phyloP scores from a whole-genome alignment of 1,139 yeast genomes.

The Pichia sp. region DNA sequence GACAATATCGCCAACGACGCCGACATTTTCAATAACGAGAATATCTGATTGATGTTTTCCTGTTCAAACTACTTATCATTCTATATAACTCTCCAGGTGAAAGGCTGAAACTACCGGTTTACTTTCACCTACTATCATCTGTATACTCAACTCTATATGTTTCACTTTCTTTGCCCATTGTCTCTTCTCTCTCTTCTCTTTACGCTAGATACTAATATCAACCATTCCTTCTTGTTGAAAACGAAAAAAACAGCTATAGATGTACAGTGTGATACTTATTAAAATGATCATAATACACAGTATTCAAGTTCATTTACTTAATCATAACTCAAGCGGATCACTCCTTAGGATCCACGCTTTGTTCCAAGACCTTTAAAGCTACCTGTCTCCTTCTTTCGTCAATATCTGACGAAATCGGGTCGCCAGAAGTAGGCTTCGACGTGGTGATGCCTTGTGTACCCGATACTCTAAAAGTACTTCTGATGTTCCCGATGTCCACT shows the following conservation, averaged over 20 bases:
- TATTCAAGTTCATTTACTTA: neutral
- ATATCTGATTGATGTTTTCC: neutral
- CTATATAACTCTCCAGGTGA: neutral
- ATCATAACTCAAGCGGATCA: neutral
- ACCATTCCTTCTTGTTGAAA: neutral
- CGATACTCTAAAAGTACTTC: constrained; percentile 56
- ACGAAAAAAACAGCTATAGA: neutral
- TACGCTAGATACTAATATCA: neutral
- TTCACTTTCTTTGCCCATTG: neutral
- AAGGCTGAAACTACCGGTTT: neutral
- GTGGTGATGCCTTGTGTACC: constrained; percentile 22
- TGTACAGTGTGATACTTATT: neutral
- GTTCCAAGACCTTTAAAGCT: constrained; percentile 79
- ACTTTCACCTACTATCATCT: neutral
- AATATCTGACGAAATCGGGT: constrained; percentile 1
- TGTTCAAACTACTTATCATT: neutral
- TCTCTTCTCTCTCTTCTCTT: neutral
- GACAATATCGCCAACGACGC: neutral
- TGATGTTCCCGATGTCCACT: constrained; percentile 66
- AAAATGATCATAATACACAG: neutral
- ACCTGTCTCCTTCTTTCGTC: constrained; percentile 82
- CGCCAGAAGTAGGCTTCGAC: neutral
- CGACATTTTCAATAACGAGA: neutral
- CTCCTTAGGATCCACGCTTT: constrained; percentile 43
- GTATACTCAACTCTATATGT: neutral